These are phyloP conservation scores for Marchantia paleacea DNA, from an alignment of 225 moss, liverwort and hornwort species.

Conservation along the genomic window DNA sequence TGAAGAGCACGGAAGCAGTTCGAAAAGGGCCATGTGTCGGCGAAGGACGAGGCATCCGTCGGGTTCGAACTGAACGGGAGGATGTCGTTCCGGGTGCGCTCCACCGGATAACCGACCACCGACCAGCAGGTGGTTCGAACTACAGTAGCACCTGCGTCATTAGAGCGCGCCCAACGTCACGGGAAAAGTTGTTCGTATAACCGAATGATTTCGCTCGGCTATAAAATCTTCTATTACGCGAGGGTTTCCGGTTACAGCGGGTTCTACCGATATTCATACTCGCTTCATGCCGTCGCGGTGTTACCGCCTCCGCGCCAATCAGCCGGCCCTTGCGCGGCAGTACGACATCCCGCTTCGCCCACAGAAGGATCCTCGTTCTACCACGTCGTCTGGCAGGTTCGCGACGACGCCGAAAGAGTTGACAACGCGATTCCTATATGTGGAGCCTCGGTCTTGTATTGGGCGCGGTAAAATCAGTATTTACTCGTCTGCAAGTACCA, in stretches of 20 bases:
- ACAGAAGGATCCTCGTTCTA: not conserved
- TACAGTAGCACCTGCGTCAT: not conserved
- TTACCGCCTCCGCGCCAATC: not conserved
- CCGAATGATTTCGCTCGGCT: not conserved
- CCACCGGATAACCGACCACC: not conserved
- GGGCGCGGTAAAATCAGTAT: not conserved
- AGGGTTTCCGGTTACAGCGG: not conserved
- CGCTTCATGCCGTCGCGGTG: not conserved
- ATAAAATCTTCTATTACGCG: not conserved
- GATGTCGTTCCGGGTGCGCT: not conserved
- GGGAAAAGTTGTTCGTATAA: not conserved
- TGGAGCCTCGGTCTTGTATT: too few species aligned
- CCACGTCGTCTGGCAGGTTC: not conserved
- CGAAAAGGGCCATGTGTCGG: not conserved
- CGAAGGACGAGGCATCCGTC: conserved; percentile 1
- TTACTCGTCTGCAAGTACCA: not conserved
- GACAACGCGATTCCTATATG: not conserved
- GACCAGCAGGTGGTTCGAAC: conserved; percentile 7
- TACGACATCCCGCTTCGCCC: not conserved
- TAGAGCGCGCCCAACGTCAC: not conserved
- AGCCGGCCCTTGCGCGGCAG: not conserved
- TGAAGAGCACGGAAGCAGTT: not conserved
- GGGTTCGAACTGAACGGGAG: not conserved
- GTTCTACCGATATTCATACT: not conserved
- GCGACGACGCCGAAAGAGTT: not conserved